Evolutionary conservation across 805 yeast species (phyloP), one percentile per base, ranked within the genome.

Genomic region (Metschnikowia colocasiae): DNA sequence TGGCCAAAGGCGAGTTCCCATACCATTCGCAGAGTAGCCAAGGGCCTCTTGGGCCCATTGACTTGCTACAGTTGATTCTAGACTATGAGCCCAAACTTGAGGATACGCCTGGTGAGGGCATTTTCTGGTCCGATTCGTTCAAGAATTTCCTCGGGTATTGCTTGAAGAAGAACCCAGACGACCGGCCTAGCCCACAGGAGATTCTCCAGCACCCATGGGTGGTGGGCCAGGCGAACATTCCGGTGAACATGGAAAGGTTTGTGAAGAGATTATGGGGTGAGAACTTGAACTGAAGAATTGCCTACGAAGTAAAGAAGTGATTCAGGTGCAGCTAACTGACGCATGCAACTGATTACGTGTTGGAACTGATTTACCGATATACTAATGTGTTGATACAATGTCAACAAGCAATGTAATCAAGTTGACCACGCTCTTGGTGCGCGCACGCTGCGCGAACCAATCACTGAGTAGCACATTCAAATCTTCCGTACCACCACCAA

Each of bases 121-220:
- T 92, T 39, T 68, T 65, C 47, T 92, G 99, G 99, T 75, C 89
- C 6, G 79, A 78, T 15, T 77, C 92, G 12, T 90, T 94, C 65
- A 83, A 88, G 60, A 87, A 84, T 49, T 94, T 94, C 56, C 74
- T 94, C 35, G 79, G 79, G 43, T 85, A 84, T 57, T 88, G 96
- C 59, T 70, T 94, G 49, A 87, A 80, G 52, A 92, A 90, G 58
- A 87, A 88, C 51, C 81, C 88, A 35, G 76, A 73, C 26, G 83
- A 83, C 52, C 73, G 99, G 47, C 97, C 98, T 9, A 81, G 91
- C 42, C 99, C 99, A 7, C 75, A 94, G 57, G 97, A 94, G 62
- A 87, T 94, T 92, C 74, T 94, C 40, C 76, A 73, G 44, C 99
- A 94, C 70, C 97, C 97, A 2, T 94, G 99, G 99, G 74, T 89